phyloP scores from a whole-genome alignment of 345 rosid genomes.

The rapeseed (Brassica napus) region Da-Ae NC_063439.1:5577501-5578000 shows the following conservation, averaged over 20 bases:
- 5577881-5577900: not conserved
- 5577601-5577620: not conserved
- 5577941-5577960: slow-evolving; percentile 5
- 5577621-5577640: not conserved
- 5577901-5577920: slow-evolving; percentile 9
- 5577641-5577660: not conserved
- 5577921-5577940: not conserved
- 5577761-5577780: not conserved
- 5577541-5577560: not conserved
- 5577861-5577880: not conserved
- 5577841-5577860: not conserved
- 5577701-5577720: not conserved
- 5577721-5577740: not conserved
- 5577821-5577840: not conserved
- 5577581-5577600: not conserved
- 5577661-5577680: not conserved
- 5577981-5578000: slow-evolving; percentile 18
- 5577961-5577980: not conserved
- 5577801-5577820: not conserved
- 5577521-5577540: not conserved
- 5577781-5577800: not conserved
- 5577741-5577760: not conserved
- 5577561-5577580: not conserved
- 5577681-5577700: not conserved
- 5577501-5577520: not conserved